Evolutionary conservation across 495 filamentous ascomycete species (phyloP), one percentile per base, ranked within the genome.

Genomic region (Penicillium verhagenii): DNA sequence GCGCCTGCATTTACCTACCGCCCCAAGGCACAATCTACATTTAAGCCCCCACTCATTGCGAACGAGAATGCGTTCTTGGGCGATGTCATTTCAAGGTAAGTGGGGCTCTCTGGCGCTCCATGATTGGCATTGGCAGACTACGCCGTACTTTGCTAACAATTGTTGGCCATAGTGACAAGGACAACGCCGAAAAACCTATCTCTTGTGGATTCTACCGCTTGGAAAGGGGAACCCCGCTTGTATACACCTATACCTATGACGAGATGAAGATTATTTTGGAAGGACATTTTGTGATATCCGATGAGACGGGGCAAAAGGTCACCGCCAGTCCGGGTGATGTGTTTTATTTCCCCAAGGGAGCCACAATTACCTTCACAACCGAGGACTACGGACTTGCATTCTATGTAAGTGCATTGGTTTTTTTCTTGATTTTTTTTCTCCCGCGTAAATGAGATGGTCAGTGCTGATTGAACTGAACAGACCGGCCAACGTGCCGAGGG

Each of bases 191-290:
- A 40, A 81, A 82, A 54, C 86, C 86, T 50, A 85, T 91, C 67
- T 82, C 82, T 0, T 69, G 77, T 35, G 88, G 88, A 29, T 85
- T 92, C 66, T 91, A 90, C 73, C 82, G 87, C 18, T 74, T 90
- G 23, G 85, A 89, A 61, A 87, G 87, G 54, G 86, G 88, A 54
- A 86, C 86, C 1, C 85, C 86, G 1, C 79, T 91, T 48, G 81
- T 88, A 21, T 91, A 91, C 69, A 82, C 75, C 29, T 90, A 91
- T 64, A 85, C 79, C 40, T 92, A 91, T 66, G 81, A 90, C 58
- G 88, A 90, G 72, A 89, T 82, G 82, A 90, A 90, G 74, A 88
- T 91, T 57, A 88, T 91, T 57, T 71, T 92, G 6, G 88, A 92
- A 59, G 89, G 89, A 47, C 79, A 83, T 57, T 90, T 88, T 59